Conservation (phyloP, 164 flowering plant species). For the Liriodendron chinense region DNA sequence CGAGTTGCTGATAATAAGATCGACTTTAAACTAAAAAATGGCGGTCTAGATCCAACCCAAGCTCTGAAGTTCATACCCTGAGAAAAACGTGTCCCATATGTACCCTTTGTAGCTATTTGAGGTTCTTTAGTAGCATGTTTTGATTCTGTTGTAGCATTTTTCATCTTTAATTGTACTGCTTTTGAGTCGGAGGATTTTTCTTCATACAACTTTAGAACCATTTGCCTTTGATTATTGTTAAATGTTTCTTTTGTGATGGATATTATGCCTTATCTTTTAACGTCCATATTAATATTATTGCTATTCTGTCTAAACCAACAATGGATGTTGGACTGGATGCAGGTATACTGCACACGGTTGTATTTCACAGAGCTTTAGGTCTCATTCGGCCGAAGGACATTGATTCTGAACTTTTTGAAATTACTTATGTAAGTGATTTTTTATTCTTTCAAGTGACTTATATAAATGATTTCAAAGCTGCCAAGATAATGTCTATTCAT, state of each 20-base stretch:
- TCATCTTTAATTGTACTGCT: neutral
- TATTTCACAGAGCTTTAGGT: constrained; percentile 93
- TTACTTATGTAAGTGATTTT: constrained; percentile 79
- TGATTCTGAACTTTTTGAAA: constrained; percentile 89
- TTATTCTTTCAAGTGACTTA: neutral
- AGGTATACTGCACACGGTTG: constrained; percentile 91
- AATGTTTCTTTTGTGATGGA: neutral
- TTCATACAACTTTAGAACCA: neutral
- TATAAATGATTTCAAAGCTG: neutral
- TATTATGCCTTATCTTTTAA: neutral
- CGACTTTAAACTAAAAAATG: no score
- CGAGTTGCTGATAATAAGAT: no score
- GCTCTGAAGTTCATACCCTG: neutral
- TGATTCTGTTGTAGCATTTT: neutral
- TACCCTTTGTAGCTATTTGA: neutral
- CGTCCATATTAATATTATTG: neutral
- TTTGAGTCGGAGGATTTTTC: neutral
- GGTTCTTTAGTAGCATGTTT: neutral
- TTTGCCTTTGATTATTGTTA: neutral
- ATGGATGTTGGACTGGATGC: constrained; percentile 22
- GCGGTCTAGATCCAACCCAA: no score
- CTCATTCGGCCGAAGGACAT: constrained; percentile 91
- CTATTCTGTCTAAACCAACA: neutral
- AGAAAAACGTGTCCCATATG: neutral
- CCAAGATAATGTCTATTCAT: neutral